Base-by-base conservation (phyloP, 148 eudicot genomes). In the Amaranthus cruentus region DNA sequence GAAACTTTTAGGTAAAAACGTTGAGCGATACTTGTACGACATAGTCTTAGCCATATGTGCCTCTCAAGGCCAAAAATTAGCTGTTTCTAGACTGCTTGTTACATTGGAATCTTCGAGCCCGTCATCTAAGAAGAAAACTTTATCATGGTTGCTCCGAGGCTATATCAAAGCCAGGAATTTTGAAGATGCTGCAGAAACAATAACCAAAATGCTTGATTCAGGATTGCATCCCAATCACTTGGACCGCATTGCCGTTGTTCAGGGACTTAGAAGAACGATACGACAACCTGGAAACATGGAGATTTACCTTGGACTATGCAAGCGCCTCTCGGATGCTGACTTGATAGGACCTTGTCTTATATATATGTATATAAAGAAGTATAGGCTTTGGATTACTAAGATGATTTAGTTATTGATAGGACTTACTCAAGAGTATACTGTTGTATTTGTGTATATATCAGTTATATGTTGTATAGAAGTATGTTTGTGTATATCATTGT, bases 41-140 rank as follows among this genome's bases (percentile, higher is more conserved):
- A 87, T 91, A 50, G 98, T 91, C 54, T 71, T 94, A 66, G 92
- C 98, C 67, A 89, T 93, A 14, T 93, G 92, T 83, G 97, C 98
- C 71, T 90, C 91, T 6, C 90, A 88, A 69, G 81, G 84, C 57
- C 85, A 85, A 69, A 50, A 58, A 0, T 71, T 68, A 49, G 83
- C 91, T 50, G 83, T 94, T 70, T 79, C 88, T 60, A 83, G 98
- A 70, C 73, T 94, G 76, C 81, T 89, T 42, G 79, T 96, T 4
- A 82, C 90, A 71, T 69, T 87, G 58, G 98, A 91, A 79, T 81
- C 85, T 51, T 66, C 88, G 48, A 84, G 97, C 71, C 70, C 86
- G 55, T 51, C 83, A 6, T 67, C 77, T 58, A 87, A 85, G 68
- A 94, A 88, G 85, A 89, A 88, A 76, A 87, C 97, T 15, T 66